Base-by-base conservation (phyloP, 2,329 filamentous ascomycete genomes). In the Phaeosphaeria sp. region DNA sequence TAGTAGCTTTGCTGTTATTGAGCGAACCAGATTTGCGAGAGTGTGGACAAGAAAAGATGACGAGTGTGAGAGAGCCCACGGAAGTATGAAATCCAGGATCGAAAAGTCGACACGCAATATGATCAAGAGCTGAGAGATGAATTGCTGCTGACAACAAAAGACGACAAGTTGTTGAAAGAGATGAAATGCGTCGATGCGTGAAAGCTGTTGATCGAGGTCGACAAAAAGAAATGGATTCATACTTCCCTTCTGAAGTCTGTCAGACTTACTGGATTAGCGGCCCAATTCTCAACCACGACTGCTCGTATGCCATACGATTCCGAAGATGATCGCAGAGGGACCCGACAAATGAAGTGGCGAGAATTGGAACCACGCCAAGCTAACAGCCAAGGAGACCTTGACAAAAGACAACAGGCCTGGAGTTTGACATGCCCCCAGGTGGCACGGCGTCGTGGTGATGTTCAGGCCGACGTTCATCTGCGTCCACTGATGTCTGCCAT, bases 1-100 rank as follows among this genome's bases (percentile, higher is more conserved):
- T 51, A 52, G 54, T 54, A 33, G 54, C 59, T 54, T 56, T 62
- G 41, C 56, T 59, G 54, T 46, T 54, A 54, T 58, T 18, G 49
- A 52, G 46, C 13, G 43, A 46, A 47, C 11, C 49, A 52, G 36
- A 49, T 25, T 49, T 36, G 51, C 50, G 27, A 41, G 30, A 42
- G 17, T 44, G 36, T 20, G 11, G 20, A 44, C 21, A 17, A 44
- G 46, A 25, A n/a, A 50, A 13, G 33, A 25, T 27, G 41, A 23
- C 17, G 50, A 46, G 42, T 42, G 39, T 43, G 49, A 42, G 54
- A 46, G 50, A 52, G 23, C 46, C 47, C 48, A 44, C 46, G 54
- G 54, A 54, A 54, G 47, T 56, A 54, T 54, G 54, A 59, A 33
- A 20, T 50, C 48, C 27, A 41, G n/a, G 15, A 22, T 50, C 30